These are phyloP conservation scores for Metschnikowia matae DNA, from an alignment of 805 yeast species.

Conservation along the genomic window DNA sequence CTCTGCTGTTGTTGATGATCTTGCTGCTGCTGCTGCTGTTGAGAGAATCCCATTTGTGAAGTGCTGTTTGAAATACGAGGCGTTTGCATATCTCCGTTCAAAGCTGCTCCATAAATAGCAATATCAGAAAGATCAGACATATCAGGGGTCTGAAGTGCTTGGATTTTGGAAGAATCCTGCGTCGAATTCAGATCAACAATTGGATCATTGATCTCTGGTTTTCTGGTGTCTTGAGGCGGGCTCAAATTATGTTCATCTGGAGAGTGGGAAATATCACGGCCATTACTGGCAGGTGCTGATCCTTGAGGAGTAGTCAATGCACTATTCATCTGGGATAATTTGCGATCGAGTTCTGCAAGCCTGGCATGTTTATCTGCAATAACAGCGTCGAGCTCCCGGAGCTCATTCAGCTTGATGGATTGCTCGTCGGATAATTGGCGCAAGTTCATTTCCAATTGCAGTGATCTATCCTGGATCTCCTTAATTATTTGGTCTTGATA, in stretches of 20 bases:
- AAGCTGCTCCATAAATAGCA: conserved; percentile 34
- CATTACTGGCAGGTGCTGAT: background rate
- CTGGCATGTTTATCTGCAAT: conserved; percentile 7
- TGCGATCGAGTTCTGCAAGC: conserved; percentile 4
- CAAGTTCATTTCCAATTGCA: conserved; percentile 14
- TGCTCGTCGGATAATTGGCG: conserved; percentile 10
- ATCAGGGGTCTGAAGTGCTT: conserved; percentile 18
- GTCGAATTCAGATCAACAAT: background rate
- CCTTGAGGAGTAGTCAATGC: background rate
- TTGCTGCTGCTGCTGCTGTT: background rate
- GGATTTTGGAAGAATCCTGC: background rate
- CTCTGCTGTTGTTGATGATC: background rate
- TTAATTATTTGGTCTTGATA: conserved; percentile 10
- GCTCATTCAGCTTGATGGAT: conserved; percentile 5
- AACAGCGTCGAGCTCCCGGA: conserved; percentile 11
- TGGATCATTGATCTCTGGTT: background rate
- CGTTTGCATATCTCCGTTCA: conserved; percentile 25
- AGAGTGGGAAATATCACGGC: background rate
- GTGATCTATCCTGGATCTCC: conserved; percentile 1
- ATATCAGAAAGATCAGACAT: conserved; percentile 36
- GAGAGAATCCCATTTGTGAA: background rate
- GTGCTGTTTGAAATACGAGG: conserved; percentile 2
- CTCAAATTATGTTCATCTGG: background rate
- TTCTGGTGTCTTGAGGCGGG: background rate
- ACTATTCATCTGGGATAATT: conserved; percentile 2